A percentile compares a stretch with the other conserved stretches of the same genome.
phyloP scores from a whole-genome alignment of 1,284 basidiomycete genomes.

The Ceratobasidium sp. region DNA sequence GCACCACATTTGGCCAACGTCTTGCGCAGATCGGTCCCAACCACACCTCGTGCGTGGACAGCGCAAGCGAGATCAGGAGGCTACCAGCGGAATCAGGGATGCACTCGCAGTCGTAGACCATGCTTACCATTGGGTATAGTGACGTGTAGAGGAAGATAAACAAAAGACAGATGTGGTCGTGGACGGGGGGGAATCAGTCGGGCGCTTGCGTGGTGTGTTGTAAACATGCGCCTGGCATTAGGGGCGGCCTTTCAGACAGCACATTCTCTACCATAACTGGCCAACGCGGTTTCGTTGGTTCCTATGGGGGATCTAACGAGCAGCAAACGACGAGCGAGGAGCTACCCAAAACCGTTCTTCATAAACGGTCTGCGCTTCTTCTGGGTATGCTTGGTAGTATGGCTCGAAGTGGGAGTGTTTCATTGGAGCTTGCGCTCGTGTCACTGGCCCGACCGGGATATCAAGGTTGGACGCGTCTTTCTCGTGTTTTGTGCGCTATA shows the following conservation, averaged over 20 bases:
- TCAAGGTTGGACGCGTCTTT: slow-evolving; percentile 30
- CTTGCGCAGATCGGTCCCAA: slow-evolving; percentile 31
- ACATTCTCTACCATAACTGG: slow-evolving; percentile 5
- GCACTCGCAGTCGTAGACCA: not conserved
- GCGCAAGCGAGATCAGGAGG: slow-evolving; percentile 40
- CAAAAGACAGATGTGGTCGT: slow-evolving; percentile 27
- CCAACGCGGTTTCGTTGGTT: not conserved
- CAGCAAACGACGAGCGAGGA: slow-evolving; percentile 17
- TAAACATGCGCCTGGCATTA: slow-evolving; percentile 12
- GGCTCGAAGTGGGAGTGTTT: slow-evolving; percentile 72
- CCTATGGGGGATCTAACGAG: slow-evolving; percentile 7
- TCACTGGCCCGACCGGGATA: slow-evolving; percentile 59
- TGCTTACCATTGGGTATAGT: slow-evolving; percentile 17
- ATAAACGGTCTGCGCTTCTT: slow-evolving; percentile 60
- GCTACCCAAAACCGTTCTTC: slow-evolving; percentile 45
- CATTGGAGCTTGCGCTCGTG: slow-evolving; percentile 60
- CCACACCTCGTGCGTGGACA: slow-evolving; percentile 28
- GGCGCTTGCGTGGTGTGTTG: slow-evolving; percentile 6
- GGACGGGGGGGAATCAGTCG: not conserved
- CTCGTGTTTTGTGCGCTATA: slow-evolving; percentile 35
- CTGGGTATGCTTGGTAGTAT: slow-evolving; percentile 68
- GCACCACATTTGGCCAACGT: slow-evolving; percentile 34
- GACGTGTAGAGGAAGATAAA: not conserved
- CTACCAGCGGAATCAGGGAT: slow-evolving; percentile 8
- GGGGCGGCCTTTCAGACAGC: slow-evolving; percentile 20